Evolutionary conservation across 176 grass and related monocot genomes (phyloP).

Genomic region (Raddia distichophylla): DNA sequence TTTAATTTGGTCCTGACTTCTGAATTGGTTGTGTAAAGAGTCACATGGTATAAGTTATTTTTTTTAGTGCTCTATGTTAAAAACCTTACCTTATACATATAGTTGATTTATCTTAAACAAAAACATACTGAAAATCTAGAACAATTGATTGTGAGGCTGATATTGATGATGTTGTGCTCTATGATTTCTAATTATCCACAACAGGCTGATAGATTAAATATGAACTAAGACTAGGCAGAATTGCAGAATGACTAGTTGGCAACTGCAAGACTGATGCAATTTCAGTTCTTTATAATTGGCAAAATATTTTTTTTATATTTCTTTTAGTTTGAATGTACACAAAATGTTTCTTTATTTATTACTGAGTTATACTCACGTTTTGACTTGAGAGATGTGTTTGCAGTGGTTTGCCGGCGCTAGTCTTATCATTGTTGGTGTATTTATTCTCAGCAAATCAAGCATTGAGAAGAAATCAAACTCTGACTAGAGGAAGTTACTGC

Average conservation of each 20-base stretch:
- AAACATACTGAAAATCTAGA: neutral
- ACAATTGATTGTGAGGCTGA: neutral
- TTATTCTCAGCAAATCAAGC: conserved; percentile 82
- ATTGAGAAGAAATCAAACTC: conserved; percentile 55
- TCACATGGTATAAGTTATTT: neutral
- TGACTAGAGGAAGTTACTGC: conserved; percentile 43
- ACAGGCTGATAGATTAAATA: neutral
- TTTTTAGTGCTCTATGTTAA: neutral
- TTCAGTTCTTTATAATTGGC: neutral
- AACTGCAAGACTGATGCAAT: neutral
- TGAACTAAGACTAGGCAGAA: neutral
- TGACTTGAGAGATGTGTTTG: conserved; percentile 10
- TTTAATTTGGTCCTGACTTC: neutral
- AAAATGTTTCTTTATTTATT: neutral
- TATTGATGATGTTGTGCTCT: neutral
- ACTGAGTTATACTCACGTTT: neutral
- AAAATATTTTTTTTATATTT: neutral
- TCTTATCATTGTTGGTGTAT: conserved; percentile 90
- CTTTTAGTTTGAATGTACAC: neutral
- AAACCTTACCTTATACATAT: neutral
- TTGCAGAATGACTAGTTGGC: neutral
- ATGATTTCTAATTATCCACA: neutral
- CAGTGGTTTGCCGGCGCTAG: conserved; percentile 92
- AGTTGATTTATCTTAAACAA: neutral
- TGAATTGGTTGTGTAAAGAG: neutral